Evolutionary conservation across 2,329 filamentous ascomycete species (phyloP).

Genomic region (Botrytis galanthina): DNA sequence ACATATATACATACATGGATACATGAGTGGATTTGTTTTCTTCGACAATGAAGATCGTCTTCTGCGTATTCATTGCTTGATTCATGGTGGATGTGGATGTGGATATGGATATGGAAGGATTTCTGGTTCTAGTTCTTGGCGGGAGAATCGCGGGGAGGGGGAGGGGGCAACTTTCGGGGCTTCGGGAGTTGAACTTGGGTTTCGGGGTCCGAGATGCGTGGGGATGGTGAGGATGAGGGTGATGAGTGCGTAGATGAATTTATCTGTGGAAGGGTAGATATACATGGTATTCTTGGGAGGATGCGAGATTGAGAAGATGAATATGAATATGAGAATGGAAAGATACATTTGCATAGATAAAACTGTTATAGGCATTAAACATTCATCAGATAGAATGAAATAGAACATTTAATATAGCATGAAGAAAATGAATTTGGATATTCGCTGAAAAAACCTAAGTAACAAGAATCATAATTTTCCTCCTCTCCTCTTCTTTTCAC

Average conservation of each 20-base stretch:
- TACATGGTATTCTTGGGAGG: rapidly evolving
- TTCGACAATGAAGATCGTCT: background rate
- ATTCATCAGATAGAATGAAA: background rate
- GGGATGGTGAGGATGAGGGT: too few species aligned
- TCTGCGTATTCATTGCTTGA: background rate
- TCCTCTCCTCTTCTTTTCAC: background rate
- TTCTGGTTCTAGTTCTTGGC: background rate
- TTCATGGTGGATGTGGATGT: background rate
- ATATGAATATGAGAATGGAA: background rate
- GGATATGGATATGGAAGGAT: background rate
- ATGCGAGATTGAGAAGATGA: background rate
- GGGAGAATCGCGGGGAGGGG: background rate
- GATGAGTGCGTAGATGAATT: background rate
- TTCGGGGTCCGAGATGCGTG: background rate
- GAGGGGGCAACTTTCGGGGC: background rate
- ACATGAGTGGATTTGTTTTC: background rate
- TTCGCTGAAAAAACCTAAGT: background rate
- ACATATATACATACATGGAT: background rate
- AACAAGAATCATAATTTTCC: background rate
- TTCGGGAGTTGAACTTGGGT: background rate
- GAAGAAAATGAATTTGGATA: background rate
- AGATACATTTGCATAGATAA: rapidly evolving
- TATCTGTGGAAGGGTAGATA: background rate
- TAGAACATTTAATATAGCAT: background rate
- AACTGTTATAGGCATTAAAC: rapidly evolving